These are phyloP conservation scores for Colletotrichum camelliae DNA, from an alignment of 2,329 filamentous ascomycete species.

Conservation along the genomic window DNA sequence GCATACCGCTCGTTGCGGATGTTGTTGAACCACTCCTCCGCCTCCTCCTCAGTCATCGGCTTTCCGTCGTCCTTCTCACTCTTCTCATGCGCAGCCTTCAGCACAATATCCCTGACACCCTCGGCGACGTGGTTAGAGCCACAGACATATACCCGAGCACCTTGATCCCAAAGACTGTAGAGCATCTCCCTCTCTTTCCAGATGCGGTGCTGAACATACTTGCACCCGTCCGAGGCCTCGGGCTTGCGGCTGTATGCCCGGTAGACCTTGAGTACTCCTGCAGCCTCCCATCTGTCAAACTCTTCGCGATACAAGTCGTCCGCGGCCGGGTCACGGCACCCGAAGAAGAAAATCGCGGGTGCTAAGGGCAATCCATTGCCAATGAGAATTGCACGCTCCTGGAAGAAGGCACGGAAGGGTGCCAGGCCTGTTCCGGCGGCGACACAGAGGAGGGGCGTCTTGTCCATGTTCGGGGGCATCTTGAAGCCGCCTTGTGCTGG, in stretches of 20 bases:
- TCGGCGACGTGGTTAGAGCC: slow-evolving; percentile 54
- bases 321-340: slow-evolving; percentile 46
- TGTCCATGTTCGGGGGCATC: slow-evolving; percentile 85
- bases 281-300: slow-evolving; percentile 50
- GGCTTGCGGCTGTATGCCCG: slow-evolving; percentile 56
- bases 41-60: slow-evolving; percentile 34
- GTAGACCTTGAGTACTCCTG: slow-evolving; percentile 59
- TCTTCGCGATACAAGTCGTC: slow-evolving; percentile 52
- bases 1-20: slow-evolving; percentile 61
- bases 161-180: slow-evolving; percentile 36
- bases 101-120: slow-evolving; percentile 39
- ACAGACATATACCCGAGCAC: slow-evolving; percentile 65
- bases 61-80: slow-evolving; percentile 34
- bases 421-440: slow-evolving; percentile 94
- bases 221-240: slow-evolving; percentile 51
- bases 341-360: slow-evolving; percentile 54
- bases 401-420: slow-evolving; percentile 97
- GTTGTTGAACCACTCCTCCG: slow-evolving; percentile 52
- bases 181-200: slow-evolving; percentile 36
- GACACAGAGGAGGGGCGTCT: slow-evolving; percentile 86
- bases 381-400: slow-evolving; percentile 81
- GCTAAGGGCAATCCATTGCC: slow-evolving; percentile 41
- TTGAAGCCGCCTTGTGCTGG: slow-evolving; percentile 64
- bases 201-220: slow-evolving; percentile 53
- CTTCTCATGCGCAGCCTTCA: slow-evolving; percentile 23